Evolutionary conservation across 257 asterid genomes (phyloP).

Genomic region (Apocynum venetum): DNA sequence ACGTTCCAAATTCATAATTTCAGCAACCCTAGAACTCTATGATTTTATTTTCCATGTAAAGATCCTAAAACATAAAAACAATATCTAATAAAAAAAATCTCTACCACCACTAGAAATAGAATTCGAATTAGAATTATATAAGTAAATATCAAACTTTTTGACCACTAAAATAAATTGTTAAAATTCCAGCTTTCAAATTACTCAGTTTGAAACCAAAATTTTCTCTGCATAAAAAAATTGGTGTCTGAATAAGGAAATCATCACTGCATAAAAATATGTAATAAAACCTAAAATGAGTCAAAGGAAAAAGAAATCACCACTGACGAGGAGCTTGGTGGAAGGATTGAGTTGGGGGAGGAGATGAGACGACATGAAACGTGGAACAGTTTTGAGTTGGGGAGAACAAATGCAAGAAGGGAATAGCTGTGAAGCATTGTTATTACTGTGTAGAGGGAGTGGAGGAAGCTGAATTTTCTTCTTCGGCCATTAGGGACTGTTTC

Average conservation of each 20-base stretch:
- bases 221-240: neutral
- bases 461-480: neutral
- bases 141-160: neutral
- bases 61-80: neutral
- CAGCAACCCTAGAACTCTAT: neutral
- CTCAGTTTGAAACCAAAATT: too few relatives aligned
- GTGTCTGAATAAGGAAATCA: too few relatives aligned
- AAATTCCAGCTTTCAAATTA: neutral
- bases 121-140: neutral
- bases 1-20: neutral
- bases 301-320: conserved; percentile 22
- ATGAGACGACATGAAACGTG: conserved; percentile 6
- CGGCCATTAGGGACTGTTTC: neutral
- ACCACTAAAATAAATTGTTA: neutral
- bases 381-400: neutral
- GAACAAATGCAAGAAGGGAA: neutral
- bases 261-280: neutral
- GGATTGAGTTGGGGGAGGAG: conserved; percentile 17
- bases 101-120: neutral
- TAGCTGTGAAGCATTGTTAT: neutral
- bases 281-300: neutral
- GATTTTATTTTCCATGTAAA: neutral
- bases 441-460: neutral
- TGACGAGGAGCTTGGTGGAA: conserved; percentile 36
- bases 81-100: neutral